Evolutionary conservation across 2,329 filamentous ascomycete genomes (phyloP), one percentile per base, ranked within the genome.

Genomic region (Penicillium brasilianum): DNA sequence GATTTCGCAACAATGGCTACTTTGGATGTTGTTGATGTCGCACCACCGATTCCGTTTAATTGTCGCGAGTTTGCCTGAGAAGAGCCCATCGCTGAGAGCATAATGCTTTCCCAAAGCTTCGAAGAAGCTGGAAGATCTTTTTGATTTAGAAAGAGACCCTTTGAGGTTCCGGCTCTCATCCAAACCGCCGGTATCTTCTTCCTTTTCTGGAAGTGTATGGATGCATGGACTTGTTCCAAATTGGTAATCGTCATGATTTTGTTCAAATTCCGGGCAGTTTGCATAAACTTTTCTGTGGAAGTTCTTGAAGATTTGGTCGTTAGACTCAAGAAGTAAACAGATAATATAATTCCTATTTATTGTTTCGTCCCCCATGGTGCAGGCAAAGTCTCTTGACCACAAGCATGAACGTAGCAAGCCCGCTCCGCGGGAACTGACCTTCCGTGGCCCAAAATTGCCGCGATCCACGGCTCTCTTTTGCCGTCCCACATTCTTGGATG

Each of bases 1-100:
- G 85, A 82, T 1, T 78, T 80, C 4, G 82, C 82, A 10, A 92
- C 79, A 1, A 92, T 79, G 70, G 88, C 88, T 22, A 91, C 80
- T 72, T 92, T 92, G 57, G 85, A 88, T 3, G 89, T 85, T 16
- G 84, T 87, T 3, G 87, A 89, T 39, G 88, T 80, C 13, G 88
- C 88, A 0, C 85, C 87, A 4, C 88, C 88, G 74, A 91, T 82
- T 18, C 89, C 88, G 70, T 91, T 82, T 1, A 92, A 83, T 76
- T 92, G 89, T 1, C 88, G 81, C 0, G 55, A 52, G 22, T 69
- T 72, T 10, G 62, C 65, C 44, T 73, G 64, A 13, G 65, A 58
- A 1, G 73, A 76, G 2, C 75, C 75, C 71, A 76, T 73, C 0
- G 70, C 70, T 4, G 70, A 69, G n/a, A 74, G 63, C 3, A 77